These are phyloP conservation scores for Mycena rosella DNA, from an alignment of 768 basidiomycete genomes.

Conservation along the genomic window DNA sequence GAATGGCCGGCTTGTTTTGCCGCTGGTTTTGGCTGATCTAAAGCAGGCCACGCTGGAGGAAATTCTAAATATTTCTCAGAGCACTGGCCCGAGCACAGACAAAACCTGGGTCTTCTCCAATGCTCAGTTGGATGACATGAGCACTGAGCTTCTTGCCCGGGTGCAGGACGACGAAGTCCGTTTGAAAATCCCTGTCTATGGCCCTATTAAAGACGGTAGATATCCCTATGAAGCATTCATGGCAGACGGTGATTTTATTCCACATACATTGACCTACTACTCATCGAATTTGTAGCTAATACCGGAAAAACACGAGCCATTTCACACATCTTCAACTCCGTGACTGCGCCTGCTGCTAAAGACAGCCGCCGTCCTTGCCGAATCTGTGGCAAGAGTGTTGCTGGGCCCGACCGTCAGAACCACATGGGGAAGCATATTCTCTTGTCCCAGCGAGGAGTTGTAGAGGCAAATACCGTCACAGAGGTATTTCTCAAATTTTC, in stretches of 20 bases:
- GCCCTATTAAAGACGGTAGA: slow-evolving; percentile 4
- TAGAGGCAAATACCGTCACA: not conserved
- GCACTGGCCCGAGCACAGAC: not conserved
- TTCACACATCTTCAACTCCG: slow-evolving; percentile 1
- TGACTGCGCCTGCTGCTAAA: not conserved
- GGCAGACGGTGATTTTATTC: not conserved
- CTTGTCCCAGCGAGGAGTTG: slow-evolving; percentile 2
- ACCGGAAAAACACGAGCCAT: not conserved
- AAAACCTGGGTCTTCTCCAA: slow-evolving; percentile 18
- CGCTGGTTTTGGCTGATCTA: not conserved
- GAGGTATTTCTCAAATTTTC: not conserved
- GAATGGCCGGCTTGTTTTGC: slow-evolving; percentile 18
- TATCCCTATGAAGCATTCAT: slow-evolving; percentile 9
- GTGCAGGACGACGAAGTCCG: slow-evolving; percentile 3
- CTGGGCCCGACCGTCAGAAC: slow-evolving; percentile 18
- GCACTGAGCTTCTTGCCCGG: not conserved
- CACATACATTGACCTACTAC: no score
- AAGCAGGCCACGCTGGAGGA: not conserved
- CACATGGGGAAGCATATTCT: slow-evolving; percentile 24
- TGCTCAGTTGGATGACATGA: not conserved
- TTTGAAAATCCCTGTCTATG: slow-evolving; percentile 9
- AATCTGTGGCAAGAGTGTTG: slow-evolving; percentile 3
- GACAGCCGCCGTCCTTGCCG: slow-evolving; percentile 6
- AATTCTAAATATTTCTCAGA: not conserved
- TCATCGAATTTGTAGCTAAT: not conserved